phyloP scores from a whole-genome alignment of 2,329 filamentous ascomycete species.

The Pseudocercospora fuligena region DNA sequence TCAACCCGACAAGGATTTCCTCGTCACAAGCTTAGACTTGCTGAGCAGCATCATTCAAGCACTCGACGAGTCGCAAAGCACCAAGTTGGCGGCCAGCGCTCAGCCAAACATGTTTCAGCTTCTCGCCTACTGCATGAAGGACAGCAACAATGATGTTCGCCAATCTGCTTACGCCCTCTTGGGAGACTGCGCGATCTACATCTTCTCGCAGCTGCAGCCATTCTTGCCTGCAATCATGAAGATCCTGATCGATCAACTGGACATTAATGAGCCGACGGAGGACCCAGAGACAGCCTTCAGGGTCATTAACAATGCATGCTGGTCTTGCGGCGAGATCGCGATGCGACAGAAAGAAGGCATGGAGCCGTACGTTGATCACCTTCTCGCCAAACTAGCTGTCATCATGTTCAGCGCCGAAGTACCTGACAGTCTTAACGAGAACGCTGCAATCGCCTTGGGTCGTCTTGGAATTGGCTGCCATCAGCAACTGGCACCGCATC shows the following conservation, averaged over 20 bases:
- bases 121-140: constrained; percentile 88
- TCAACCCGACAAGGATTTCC: constrained; percentile 91
- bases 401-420: constrained; percentile 87
- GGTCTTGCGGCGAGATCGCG: constrained; percentile 92
- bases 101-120: constrained; percentile 89
- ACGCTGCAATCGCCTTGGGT: constrained; percentile 90
- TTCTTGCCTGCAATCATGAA: constrained; percentile 76
- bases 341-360: constrained; percentile 75
- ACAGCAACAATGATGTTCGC: constrained; percentile 86
- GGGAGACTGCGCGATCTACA: constrained; percentile 91
- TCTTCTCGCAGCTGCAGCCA: constrained; percentile 79
- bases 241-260: constrained; percentile 83
- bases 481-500: constrained; percentile 75
- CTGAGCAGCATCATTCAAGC: constrained; percentile 93
- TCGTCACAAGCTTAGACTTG: constrained; percentile 92
- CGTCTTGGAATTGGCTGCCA: constrained; percentile 81
- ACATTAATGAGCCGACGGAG: constrained; percentile 70
- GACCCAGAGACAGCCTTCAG: constrained; percentile 87
- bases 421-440: constrained; percentile 86
- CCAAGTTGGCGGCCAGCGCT: constrained; percentile 74
- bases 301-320: constrained; percentile 97
- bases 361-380: constrained; percentile 74
- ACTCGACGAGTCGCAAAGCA: constrained; percentile 72
- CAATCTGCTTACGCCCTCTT: constrained; percentile 95
- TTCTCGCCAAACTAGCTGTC: constrained; percentile 76